These are phyloP conservation scores for Neophaeococcomyces aloes DNA, from an alignment of 2,329 filamentous ascomycete genomes.

Conservation along the genomic window DNA sequence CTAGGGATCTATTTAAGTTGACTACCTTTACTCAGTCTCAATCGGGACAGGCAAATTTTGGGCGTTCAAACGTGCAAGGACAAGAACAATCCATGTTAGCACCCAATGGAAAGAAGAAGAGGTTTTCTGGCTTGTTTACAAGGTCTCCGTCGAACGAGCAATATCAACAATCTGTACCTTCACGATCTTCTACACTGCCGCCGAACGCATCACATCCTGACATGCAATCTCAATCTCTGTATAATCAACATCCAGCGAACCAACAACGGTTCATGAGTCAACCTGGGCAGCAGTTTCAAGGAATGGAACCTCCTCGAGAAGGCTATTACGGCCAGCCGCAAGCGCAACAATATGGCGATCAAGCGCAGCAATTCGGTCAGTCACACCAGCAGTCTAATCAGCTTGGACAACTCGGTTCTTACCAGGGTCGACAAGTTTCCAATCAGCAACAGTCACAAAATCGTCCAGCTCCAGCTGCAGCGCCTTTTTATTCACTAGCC, in stretches of 20 bases:
- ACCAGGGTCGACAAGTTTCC: not conserved
- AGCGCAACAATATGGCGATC: not conserved
- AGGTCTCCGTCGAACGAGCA: not conserved
- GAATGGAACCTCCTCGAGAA: not conserved
- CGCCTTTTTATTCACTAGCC: not conserved
- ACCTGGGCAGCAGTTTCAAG: constrained; percentile 1
- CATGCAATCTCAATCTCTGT: not conserved
- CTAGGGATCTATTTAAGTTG: constrained; percentile 5
- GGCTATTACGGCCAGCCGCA: constrained; percentile 1
- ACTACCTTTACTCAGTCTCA: not conserved
- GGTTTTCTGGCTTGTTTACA: constrained; percentile 6
- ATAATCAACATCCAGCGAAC: not conserved
- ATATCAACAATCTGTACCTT: not conserved
- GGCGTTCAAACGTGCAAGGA: not conserved
- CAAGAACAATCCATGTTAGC: not conserved
- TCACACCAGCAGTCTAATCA: no score
- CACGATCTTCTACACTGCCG: constrained; percentile 6
- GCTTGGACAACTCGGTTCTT: not conserved
- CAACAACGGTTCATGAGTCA: not conserved
- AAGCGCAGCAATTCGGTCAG: no score
- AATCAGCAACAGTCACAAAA: not conserved
- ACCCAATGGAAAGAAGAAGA: constrained; percentile 6
- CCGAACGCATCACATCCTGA: not conserved
- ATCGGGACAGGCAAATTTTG: not conserved
- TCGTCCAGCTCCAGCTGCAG: not conserved